Percentiles rank a stretch among this genome's conserved stretches.
Evolutionary conservation across 2,329 filamentous ascomycete genomes (phyloP).

Genomic region (Xylaria sp.): DNA sequence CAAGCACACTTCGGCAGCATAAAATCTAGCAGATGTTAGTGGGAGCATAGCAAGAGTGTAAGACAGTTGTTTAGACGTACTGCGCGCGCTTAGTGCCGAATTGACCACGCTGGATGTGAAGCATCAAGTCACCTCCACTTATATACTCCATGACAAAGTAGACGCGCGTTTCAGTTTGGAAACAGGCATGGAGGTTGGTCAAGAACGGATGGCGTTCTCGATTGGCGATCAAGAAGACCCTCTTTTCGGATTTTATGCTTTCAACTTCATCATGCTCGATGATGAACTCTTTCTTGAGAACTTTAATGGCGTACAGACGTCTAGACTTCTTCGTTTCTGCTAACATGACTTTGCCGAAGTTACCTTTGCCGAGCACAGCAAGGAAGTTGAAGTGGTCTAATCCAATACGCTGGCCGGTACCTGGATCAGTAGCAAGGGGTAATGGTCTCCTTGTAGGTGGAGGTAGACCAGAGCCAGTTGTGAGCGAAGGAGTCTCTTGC

Average conservation of each 20-base stretch:
- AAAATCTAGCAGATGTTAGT: conserved; percentile 72
- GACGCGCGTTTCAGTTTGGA: conserved; percentile 97
- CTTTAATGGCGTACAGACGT: conserved; percentile 97
- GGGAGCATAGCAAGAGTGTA: neutral
- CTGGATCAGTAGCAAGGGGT: conserved; percentile 76
- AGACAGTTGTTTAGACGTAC: conserved; percentile 63
- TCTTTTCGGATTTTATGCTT: conserved; percentile 96
- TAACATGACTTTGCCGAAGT: conserved; percentile 99
- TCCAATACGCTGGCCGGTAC: conserved; percentile 86
- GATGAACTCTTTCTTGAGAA: conserved; percentile 99
- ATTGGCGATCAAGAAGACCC: conserved; percentile 96
- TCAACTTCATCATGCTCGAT: conserved; percentile 99
- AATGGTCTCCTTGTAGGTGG: conserved; percentile 66
- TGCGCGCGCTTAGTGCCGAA: conserved; percentile 97
- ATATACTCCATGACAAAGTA: conserved; percentile 99
- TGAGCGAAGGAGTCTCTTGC: conserved; percentile 52
- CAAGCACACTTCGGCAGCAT: conserved; percentile 95
- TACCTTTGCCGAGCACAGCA: conserved; percentile 96
- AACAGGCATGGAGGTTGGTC: conserved; percentile 94
- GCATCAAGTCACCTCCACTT: conserved; percentile 97
- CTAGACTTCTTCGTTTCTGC: conserved; percentile 94
- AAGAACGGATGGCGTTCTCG: conserved; percentile 97
- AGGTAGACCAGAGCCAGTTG: conserved; percentile 49
- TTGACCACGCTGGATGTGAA: conserved; percentile 96
- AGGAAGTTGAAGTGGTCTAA: conserved; percentile 99